Evolutionary conservation across 805 yeast species (phyloP).

Genomic region (Danielia oregonensis): DNA sequence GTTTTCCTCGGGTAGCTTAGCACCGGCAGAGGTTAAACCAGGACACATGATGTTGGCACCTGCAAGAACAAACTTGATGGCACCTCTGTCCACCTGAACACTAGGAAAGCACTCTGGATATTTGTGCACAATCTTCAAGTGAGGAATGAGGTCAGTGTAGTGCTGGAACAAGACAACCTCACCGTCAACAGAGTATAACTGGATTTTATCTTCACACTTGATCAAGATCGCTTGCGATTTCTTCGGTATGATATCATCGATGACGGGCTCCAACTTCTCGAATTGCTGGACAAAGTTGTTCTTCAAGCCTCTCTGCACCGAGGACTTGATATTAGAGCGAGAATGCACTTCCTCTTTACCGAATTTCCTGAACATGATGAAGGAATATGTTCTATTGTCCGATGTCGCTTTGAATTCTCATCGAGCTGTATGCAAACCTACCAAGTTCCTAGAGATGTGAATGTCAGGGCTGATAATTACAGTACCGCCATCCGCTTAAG

Average conservation of each 20-base stretch:
- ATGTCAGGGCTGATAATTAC: constrained; percentile 45
- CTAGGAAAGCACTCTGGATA: constrained; percentile 81
- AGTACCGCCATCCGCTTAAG: constrained; percentile 38
- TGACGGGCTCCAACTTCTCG: constrained; percentile 67
- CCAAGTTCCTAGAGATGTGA: neutral
- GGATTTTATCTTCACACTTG: constrained; percentile 88
- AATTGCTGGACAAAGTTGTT: constrained; percentile 69
- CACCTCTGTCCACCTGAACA: constrained; percentile 93
- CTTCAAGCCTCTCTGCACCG: constrained; percentile 88
- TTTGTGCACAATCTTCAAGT: constrained; percentile 70
- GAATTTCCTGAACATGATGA: constrained; percentile 56
- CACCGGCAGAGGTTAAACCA: constrained; percentile 85
- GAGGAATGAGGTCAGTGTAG: constrained; percentile 75
- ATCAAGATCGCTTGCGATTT: constrained; percentile 75
- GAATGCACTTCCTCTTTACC: constrained; percentile 85
- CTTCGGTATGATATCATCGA: constrained; percentile 84
- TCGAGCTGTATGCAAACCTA: constrained; percentile 1
- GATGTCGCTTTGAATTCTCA: neutral
- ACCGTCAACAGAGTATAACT: constrained; percentile 67
- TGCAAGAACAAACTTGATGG: constrained; percentile 89
- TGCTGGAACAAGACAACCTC: constrained; percentile 79
- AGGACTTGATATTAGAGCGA: constrained; percentile 86
- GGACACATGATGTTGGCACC: constrained; percentile 98
- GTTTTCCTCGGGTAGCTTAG: constrained; percentile 71
- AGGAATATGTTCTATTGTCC: neutral